Evolutionary conservation across 345 rosid genomes (phyloP).

Genomic region (Eucalyptus tenuipes): DNA sequence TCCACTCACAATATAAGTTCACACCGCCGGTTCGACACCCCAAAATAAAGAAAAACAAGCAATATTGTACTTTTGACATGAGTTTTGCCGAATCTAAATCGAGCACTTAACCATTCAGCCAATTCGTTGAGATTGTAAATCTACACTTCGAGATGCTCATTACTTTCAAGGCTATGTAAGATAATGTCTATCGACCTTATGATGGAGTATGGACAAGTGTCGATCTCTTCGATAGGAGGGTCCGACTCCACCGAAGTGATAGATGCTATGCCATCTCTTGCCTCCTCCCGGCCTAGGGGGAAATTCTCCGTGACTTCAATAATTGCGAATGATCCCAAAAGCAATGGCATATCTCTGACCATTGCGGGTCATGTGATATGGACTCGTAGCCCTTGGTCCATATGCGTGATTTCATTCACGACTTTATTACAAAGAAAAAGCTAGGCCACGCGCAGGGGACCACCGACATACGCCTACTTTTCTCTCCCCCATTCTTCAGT

Average conservation of each 20-base stretch:
- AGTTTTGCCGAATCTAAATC: accelerated
- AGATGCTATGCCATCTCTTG: background rate
- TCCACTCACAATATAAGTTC: background rate
- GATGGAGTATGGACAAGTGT: background rate
- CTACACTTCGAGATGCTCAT: background rate
- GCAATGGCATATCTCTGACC: constrained; percentile 61
- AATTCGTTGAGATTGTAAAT: background rate
- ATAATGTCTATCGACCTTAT: background rate
- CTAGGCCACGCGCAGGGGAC: background rate
- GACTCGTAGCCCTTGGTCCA: background rate
- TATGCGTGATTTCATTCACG: background rate
- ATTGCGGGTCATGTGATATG: background rate
- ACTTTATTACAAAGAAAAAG: background rate
- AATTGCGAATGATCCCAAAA: background rate
- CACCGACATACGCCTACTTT: background rate
- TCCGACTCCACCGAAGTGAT: background rate
- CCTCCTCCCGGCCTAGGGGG: background rate
- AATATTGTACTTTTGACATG: background rate
- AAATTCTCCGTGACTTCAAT: constrained; percentile 34
- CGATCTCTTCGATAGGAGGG: background rate
- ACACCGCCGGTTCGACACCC: accelerated
- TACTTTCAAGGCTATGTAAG: background rate
- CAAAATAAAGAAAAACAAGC: accelerated
- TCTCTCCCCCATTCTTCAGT: background rate
- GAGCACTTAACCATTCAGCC: background rate